Base-by-base conservation (phyloP, 2,329 filamentous ascomycete genomes). In the Ascochyta lentis region DNA sequence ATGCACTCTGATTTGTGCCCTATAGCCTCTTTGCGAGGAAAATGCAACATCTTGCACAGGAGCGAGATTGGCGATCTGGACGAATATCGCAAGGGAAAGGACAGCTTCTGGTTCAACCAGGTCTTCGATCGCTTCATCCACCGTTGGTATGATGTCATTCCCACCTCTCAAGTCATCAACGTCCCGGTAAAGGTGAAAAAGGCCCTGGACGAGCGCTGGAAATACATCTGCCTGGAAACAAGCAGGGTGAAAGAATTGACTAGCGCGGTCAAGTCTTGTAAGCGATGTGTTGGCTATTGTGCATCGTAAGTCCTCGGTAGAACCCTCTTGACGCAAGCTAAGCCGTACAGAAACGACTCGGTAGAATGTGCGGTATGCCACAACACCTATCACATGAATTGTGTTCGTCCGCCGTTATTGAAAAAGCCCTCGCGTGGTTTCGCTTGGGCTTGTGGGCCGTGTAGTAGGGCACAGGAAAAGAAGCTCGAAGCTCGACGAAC, bases 1-100 rank as follows among this genome's bases (percentile, higher is more conserved):
- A 99, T 99, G 95, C 95, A 99, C 77, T 98, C 95, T 24, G 95
- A 99, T 80, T 89, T 92, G 59, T 96, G 92, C 74, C 95, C 95
- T 54, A 83, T 99, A 68, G 92, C 92, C 46, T 92, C 95, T 41
- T 82, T 99, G 66, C 91, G 95, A 70, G 95, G 95, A 65, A 96
- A 96, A 79, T 98, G 94, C 77, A 86, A 89, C 63, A 95, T 99
- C 75, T 84, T 86, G 75, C 95, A 99, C 80, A 88, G 91, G 66
- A 90, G 88, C 61, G 92, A 98, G 74, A 94, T 98, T 58, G 79
- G 85, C 33, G 88, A 90, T 70, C 79, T 97, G 64, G 91, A 96
- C 54, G 86, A 88, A 48, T 96, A 93, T 74, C 90, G 93, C 73
- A 94, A 90, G 75, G 86, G 83, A 24, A 89, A 89, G 67, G 91